These are phyloP conservation scores for Chlorella sp. DNA, from an alignment of 139 green algal genomes.

Conservation along the genomic window DNA sequence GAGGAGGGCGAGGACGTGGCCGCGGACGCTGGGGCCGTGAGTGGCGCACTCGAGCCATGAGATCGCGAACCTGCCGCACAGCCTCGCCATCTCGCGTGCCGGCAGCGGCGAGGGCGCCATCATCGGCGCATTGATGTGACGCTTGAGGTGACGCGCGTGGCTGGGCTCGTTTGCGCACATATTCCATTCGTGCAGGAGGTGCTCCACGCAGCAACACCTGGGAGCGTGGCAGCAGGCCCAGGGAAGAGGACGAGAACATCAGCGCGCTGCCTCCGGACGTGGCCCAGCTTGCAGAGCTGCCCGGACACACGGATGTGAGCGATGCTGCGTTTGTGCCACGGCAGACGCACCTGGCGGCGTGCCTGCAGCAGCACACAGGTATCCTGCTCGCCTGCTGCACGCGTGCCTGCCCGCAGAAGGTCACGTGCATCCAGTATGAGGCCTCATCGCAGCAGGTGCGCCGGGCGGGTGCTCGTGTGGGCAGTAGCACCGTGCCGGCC, in stretches of 20 bases:
- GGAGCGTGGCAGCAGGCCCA: neutral
- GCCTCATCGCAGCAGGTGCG: neutral
- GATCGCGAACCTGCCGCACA: neutral
- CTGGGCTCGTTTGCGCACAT: neutral
- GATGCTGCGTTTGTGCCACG: neutral
- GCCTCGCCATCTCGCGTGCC: too few relatives aligned
- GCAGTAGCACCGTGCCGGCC: neutral
- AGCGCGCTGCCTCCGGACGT: neutral
- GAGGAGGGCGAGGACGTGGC: slow-evolving; percentile 5
- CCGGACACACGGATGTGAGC: slow-evolving; percentile 9
- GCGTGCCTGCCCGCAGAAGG: slow-evolving; percentile 4
- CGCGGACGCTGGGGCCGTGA: slow-evolving; percentile 9
- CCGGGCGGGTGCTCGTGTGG: neutral
- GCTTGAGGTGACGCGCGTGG: neutral
- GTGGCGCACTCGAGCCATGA: slow-evolving; percentile 13
- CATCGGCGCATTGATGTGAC: too few relatives aligned
- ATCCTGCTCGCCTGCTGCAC: neutral
- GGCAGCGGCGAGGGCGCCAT: too few relatives aligned
- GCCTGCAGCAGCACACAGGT: neutral
- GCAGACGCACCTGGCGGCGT: neutral
- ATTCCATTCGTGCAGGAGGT: neutral
- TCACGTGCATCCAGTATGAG: slow-evolving; percentile 9
- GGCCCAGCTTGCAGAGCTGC: slow-evolving; percentile 3
- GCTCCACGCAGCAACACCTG: slow-evolving; percentile 4
- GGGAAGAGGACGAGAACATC: neutral